These are phyloP conservation scores for Penicillium janthinellum DNA, from an alignment of 2,329 filamentous ascomycete genomes.

Conservation along the genomic window DNA sequence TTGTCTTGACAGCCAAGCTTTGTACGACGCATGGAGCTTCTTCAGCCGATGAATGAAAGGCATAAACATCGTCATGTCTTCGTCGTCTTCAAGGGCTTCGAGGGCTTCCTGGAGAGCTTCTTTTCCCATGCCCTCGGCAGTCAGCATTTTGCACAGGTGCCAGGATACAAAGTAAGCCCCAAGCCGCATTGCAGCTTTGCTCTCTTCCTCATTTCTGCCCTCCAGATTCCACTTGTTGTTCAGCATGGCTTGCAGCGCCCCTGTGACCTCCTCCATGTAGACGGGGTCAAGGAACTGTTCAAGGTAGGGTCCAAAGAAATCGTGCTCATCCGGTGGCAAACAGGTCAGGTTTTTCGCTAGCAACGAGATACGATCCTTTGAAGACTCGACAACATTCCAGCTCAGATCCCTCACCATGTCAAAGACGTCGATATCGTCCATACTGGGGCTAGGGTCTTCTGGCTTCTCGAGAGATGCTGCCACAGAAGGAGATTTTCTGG, in stretches of 20 bases:
- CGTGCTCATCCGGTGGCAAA: constrained; percentile 19
- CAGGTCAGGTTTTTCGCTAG: constrained; percentile 34
- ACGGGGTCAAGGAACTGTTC: constrained; percentile 3
- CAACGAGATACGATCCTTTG: constrained; percentile 18
- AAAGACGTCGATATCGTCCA: constrained; percentile 11
- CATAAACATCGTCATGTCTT: constrained; percentile 23
- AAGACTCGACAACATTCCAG: neutral
- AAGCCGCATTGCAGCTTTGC: constrained; percentile 12
- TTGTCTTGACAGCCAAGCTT: constrained; percentile 12
- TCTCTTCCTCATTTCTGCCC: constrained; percentile 8
- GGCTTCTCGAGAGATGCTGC: neutral
- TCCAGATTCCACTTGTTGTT: constrained; percentile 7
- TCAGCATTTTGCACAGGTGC: constrained; percentile 7
- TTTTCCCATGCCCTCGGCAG: neutral
- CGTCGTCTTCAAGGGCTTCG: constrained; percentile 14
- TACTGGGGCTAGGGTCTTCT: neutral
- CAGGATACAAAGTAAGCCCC: constrained; percentile 17
- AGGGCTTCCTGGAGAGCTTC: constrained; percentile 1
- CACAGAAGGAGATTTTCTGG: neutral
- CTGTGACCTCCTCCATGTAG: constrained; percentile 17
- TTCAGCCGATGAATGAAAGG: constrained; percentile 35
- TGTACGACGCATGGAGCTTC: constrained; percentile 23
- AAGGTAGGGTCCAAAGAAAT: constrained; percentile 11
- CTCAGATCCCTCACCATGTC: constrained; percentile 1
- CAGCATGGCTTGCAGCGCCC: constrained; percentile 22